phyloP scores from a whole-genome alignment of 768 basidiomycete genomes.

The Suillus subluteus region DNA sequence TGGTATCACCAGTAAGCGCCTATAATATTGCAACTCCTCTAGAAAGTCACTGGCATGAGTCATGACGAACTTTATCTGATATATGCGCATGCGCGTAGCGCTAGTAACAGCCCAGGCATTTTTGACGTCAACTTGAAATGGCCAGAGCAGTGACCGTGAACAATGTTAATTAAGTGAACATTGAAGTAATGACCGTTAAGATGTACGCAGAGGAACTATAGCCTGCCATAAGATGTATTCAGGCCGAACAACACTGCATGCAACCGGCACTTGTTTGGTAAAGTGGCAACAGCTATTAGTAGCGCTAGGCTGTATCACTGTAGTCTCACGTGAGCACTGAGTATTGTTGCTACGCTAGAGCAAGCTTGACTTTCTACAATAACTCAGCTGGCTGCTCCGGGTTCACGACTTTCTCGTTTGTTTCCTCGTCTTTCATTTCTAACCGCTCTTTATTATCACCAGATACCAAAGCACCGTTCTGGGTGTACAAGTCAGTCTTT shows the following conservation, averaged over 20 bases:
- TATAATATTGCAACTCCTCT: background rate
- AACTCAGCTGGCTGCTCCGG: conserved; percentile 22
- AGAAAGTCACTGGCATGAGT: background rate
- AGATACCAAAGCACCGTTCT: background rate
- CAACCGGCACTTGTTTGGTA: background rate
- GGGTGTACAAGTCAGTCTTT: conserved; percentile 10
- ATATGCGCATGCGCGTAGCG: background rate
- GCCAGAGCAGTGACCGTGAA: background rate
- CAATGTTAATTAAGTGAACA: background rate
- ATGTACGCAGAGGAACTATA: background rate
- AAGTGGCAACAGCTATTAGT: background rate
- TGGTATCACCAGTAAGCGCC: background rate
- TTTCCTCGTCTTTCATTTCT: conserved; percentile 18
- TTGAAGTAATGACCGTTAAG: background rate
- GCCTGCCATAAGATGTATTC: background rate
- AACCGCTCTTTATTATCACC: conserved; percentile 17
- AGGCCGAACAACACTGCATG: background rate
- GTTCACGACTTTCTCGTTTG: conserved; percentile 21
- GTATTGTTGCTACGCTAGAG: conserved; percentile 1
- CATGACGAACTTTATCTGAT: background rate
- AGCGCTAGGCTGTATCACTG: background rate
- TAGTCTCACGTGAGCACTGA: background rate
- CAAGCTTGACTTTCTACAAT: background rate
- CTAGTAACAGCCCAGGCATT: background rate
- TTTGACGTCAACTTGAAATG: background rate